Conservation (phyloP, 805 yeast genomes). For the Zygosaccharomyces gambellarensis region DNA sequence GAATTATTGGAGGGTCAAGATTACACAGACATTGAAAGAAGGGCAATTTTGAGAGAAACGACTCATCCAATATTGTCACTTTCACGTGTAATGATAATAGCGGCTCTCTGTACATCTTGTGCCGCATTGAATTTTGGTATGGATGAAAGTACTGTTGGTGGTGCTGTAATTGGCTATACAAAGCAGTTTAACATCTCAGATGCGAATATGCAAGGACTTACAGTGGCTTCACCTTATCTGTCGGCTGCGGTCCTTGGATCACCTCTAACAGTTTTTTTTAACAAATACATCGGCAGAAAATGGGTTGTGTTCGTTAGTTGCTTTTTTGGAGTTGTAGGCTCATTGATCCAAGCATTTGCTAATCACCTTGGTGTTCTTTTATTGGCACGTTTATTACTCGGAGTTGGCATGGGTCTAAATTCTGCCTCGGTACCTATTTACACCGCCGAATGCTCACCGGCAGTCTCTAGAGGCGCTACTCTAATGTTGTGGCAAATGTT, state of each 20-base stretch:
- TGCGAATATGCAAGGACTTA: conserved; percentile 49
- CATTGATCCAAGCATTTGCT: conserved; percentile 61
- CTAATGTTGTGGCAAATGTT: conserved; percentile 68
- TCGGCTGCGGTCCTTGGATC: conserved; percentile 53
- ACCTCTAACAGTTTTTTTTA: conserved; percentile 51
- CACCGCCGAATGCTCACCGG: conserved; percentile 69
- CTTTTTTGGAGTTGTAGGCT: conserved; percentile 51
- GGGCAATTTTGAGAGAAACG: conserved; percentile 41
- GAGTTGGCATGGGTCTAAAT: conserved; percentile 70
- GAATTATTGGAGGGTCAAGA: conserved; percentile 37
- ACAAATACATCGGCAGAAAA: conserved; percentile 51
- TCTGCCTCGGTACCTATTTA: conserved; percentile 77
- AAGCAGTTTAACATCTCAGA: conserved; percentile 40
- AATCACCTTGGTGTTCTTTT: conserved; percentile 58
- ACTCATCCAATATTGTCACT: conserved; percentile 45
- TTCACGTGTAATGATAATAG: conserved; percentile 49
- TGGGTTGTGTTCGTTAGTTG: conserved; percentile 57
- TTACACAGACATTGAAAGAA: conserved; percentile 34
- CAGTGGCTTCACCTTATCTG: conserved; percentile 63
- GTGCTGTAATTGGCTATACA: conserved; percentile 56
- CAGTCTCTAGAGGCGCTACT: conserved; percentile 61
- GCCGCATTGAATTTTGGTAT: conserved; percentile 67
- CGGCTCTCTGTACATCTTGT: conserved; percentile 50
- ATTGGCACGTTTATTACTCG: conserved; percentile 55
- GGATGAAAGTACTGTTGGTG: conserved; percentile 69